These are phyloP conservation scores for Cordyceps fumosorosea DNA, from an alignment of 2,329 filamentous ascomycete genomes.

Conservation along the genomic window DNA sequence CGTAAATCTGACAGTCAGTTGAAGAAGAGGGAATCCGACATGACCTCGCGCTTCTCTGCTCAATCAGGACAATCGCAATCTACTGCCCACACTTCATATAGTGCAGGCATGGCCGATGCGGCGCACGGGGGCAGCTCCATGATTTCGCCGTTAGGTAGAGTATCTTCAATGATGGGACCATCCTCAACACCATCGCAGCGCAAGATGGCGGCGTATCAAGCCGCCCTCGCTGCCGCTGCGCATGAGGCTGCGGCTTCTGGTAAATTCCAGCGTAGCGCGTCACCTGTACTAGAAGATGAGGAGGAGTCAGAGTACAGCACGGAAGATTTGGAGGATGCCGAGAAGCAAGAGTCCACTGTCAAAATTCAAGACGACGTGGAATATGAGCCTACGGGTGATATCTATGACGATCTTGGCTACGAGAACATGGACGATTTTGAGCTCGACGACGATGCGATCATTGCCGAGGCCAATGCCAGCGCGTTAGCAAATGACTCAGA, in stretches of 20 bases:
- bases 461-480: conserved; percentile 91
- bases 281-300: conserved; percentile 30
- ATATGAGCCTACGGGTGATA: conserved; percentile 36
- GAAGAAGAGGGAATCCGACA: conserved; percentile 40
- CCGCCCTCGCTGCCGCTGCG: conserved; percentile 75
- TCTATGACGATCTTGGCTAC: conserved; percentile 48
- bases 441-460: conserved; percentile 81
- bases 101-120: conserved; percentile 22
- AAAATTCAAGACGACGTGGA: conserved; percentile 47
- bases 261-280: conserved; percentile 60
- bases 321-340: conserved; percentile 11
- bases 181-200: conserved; percentile 12
- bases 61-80: conserved; percentile 39
- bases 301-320: conserved; percentile 6
- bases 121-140: conserved; percentile 11
- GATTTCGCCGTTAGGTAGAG: conserved; percentile 4
- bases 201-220: conserved; percentile 63
- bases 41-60: conserved; percentile 38
- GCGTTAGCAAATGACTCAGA: conserved; percentile 87
- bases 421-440: conserved; percentile 62
- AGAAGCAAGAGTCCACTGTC: conserved; percentile 29
- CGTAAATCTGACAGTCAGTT: conserved; percentile 28
- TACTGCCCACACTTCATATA: conserved; percentile 48
- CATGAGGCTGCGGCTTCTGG: conserved; percentile 69
- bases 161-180: not conserved